These are phyloP conservation scores for Phyllosticta citriasiana DNA, from an alignment of 2,329 filamentous ascomycete genomes.

Conservation along the genomic window DNA sequence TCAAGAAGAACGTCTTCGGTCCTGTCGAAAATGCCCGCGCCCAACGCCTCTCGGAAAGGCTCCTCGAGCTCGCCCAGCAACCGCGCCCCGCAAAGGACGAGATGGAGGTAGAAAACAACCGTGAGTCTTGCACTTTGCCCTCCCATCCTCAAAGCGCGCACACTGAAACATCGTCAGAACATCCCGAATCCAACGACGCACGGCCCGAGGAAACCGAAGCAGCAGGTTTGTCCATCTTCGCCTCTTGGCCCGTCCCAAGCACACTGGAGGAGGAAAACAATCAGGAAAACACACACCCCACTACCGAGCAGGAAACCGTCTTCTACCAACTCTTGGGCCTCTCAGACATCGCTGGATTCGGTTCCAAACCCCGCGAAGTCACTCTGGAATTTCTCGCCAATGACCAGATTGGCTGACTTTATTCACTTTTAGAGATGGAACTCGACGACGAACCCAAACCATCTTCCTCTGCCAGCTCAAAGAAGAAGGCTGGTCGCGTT, in stretches of 20 bases:
- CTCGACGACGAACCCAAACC: conserved; percentile 21
- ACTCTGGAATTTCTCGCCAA: conserved; percentile 11
- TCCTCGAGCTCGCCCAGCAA: conserved; percentile 69
- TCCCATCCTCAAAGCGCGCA: neutral
- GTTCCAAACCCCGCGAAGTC: conserved; percentile 10
- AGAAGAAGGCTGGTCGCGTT: conserved; percentile 24
- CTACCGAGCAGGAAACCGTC: conserved; percentile 16
- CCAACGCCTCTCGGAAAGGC: conserved; percentile 74
- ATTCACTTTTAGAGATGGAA: conserved; percentile 26
- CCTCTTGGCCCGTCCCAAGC: conserved; percentile 11
- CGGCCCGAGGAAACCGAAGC: conserved; percentile 9
- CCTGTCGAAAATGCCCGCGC: conserved; percentile 70
- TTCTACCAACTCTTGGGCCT: conserved; percentile 31
- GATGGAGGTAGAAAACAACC: conserved; percentile 32
- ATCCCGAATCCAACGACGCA: conserved; percentile 2
- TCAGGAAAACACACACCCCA: neutral
- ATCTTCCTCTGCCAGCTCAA: conserved; percentile 14
- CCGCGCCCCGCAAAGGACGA: conserved; percentile 49
- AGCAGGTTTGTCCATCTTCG: conserved; percentile 13
- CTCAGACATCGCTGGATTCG: conserved; percentile 31
- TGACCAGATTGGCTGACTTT: conserved; percentile 25
- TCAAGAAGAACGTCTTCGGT: conserved; percentile 75
- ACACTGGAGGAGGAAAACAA: conserved; percentile 4
- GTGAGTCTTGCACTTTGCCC: neutral
- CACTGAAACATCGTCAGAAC: conserved; percentile 8